Conservation (phyloP, 257 asterid genomes). For the Nicotiana paniculata region DNA sequence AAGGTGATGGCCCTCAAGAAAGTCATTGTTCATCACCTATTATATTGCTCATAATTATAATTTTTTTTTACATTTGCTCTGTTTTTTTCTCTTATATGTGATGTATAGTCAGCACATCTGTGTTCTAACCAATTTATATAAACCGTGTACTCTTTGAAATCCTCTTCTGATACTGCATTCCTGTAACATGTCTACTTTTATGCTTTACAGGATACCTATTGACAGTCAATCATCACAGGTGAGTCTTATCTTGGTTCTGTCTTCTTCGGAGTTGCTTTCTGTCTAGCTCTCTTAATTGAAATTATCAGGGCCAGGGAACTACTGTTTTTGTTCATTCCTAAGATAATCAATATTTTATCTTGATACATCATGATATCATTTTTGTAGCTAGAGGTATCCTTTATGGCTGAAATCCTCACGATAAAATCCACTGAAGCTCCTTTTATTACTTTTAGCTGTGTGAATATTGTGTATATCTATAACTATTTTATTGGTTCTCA, state of each 20-base stretch:
- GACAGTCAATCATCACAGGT: slow-evolving; percentile 68
- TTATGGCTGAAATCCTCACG: background rate
- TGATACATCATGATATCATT: background rate
- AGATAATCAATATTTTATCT: background rate
- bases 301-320: background rate
- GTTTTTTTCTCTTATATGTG: background rate
- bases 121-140: background rate
- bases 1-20: slow-evolving; percentile 30
- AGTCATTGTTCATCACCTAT: background rate
- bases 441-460: background rate
- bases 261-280: background rate
- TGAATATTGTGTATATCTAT: background rate
- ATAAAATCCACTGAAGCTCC: background rate
- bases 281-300: background rate
- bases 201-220: slow-evolving; percentile 59
- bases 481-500: background rate
- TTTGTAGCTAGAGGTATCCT: background rate
- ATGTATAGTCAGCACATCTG: background rate
- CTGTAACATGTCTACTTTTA: background rate
- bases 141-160: background rate
- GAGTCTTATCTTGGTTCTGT: slow-evolving; percentile 8
- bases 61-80: background rate
- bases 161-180: background rate
- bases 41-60: background rate
- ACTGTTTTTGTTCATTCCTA: background rate